Conservation (phyloP, 2,329 filamentous ascomycete genomes). For the Fusarium anguioides region DNA sequence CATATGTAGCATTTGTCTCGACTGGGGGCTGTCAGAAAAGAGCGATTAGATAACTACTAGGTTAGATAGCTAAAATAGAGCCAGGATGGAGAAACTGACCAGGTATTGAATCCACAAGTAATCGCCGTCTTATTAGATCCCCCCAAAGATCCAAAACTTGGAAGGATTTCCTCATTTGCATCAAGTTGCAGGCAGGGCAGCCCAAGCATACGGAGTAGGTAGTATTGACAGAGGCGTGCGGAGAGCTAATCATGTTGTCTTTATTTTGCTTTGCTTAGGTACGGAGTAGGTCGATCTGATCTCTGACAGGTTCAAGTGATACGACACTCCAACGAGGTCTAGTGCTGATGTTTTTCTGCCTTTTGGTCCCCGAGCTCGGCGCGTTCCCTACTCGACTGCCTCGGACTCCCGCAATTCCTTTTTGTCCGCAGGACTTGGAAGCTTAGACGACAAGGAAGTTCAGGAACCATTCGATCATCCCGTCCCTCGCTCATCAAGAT, state of each 20-base stretch:
- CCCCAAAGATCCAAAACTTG: neutral
- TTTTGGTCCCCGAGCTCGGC: neutral
- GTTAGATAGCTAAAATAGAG: neutral
- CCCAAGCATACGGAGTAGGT: too few species aligned
- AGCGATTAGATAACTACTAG: neutral
- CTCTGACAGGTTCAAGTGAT: conserved; percentile 9
- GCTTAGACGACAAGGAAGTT: too few species aligned
- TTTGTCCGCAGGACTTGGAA: neutral
- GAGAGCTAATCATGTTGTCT: neutral
- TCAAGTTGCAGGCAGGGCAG: neutral
- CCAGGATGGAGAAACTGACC: neutral
- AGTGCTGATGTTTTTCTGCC: conserved; percentile 26
- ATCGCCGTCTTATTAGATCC: neutral
- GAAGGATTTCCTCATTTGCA: neutral
- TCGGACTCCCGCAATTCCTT: conserved; percentile 9
- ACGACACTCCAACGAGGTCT: conserved; percentile 8
- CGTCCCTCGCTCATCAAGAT: conserved; percentile 18
- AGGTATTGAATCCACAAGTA: conserved; percentile 3
- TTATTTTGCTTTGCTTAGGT: neutral
- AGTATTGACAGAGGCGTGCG: neutral
- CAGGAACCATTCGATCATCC: conserved; percentile 41
- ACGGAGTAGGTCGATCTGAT: conserved; percentile 11
- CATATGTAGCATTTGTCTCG: neutral
- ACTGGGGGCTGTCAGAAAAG: neutral
- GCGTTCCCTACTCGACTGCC: neutral